A percentile compares a stretch with the other conserved stretches of the same genome.
phyloP scores from a whole-genome alignment of 2,329 filamentous ascomycete species.

The Aspergillus luchuensis region DNA sequence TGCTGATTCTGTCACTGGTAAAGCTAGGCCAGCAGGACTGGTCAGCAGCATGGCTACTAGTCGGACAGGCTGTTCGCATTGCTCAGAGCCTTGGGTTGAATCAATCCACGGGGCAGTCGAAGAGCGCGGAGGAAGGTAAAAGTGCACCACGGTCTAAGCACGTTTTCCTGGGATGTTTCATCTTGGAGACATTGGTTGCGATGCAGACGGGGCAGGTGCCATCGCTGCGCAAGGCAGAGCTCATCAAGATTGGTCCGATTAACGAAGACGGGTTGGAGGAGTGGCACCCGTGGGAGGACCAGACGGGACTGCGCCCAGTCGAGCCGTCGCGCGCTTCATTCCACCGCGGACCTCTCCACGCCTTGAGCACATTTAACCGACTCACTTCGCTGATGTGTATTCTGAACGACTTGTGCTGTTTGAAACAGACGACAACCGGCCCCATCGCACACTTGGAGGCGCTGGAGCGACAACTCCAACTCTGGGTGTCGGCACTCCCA shows the following conservation, averaged over 20 bases:
- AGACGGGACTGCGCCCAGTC: slow-evolving; percentile 36
- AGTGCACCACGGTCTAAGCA: slow-evolving; percentile 40
- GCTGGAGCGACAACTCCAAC: slow-evolving; percentile 35
- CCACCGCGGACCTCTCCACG: slow-evolving; percentile 45
- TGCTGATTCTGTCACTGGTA: slow-evolving; percentile 63
- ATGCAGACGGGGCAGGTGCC: slow-evolving; percentile 48
- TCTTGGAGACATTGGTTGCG: slow-evolving; percentile 56
- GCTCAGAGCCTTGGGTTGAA: slow-evolving; percentile 30
- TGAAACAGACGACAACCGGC: slow-evolving; percentile 23
- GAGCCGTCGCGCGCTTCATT: slow-evolving; percentile 30
- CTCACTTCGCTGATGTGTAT: slow-evolving; percentile 46
- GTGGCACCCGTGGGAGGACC: slow-evolving; percentile 70
- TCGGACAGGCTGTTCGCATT: slow-evolving; percentile 65
- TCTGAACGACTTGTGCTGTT: slow-evolving; percentile 36
- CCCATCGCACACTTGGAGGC: slow-evolving; percentile 31
- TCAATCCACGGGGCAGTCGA: slow-evolving; percentile 43
- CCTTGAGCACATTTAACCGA: slow-evolving; percentile 57
- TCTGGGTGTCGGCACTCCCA: slow-evolving; percentile 35
- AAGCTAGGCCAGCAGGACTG: slow-evolving; percentile 63
- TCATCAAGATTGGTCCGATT: slow-evolving; percentile 52
- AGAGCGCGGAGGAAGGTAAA: slow-evolving; percentile 41
- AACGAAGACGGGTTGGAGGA: slow-evolving; percentile 71
- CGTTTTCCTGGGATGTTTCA: slow-evolving; percentile 54
- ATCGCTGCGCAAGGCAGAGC: slow-evolving; percentile 53
- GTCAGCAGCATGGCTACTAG: slow-evolving; percentile 63